Base-by-base conservation (phyloP, 2,329 filamentous ascomycete genomes). In the Domatiomyces globalis region DNA sequence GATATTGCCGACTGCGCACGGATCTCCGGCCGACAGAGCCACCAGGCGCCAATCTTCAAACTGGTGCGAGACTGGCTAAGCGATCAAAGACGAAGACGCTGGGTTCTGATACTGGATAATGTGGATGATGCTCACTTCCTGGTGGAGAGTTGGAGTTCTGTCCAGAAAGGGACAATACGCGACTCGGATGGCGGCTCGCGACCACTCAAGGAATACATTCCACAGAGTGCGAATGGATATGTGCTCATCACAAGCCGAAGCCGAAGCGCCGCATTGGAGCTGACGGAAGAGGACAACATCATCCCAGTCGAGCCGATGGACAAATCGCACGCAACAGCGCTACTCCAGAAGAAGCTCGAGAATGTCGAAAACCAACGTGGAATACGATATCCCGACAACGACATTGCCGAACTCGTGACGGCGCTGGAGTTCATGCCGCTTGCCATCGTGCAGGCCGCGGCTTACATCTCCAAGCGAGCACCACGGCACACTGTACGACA, bases 351-450 rank as follows among this genome's bases (percentile, higher is more conserved):
- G 25, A 59, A 62, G 18, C 56, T 42, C 44, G 19, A n/a, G n/a
- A n/a, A n/a, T n/a, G n/a, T n/a, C n/a, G 42, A 33, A 29, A 10
- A 18, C 44, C 8, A 25, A 47, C n/a, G n/a, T n/a, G n/a, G n/a
- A n/a, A n/a, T n/a, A 19, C 19, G 18, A 27, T 7, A 12, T n/a
- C n/a, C n/a, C n/a, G n/a, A 7, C 12, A 49, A 57, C 7, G 51
- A 55, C 10, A 51, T 50, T 0, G 51, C 63, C 1, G 56, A 63
- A 20, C 53, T 68, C 1, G 49, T 65, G 4, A 52, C 61, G 42
- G 59, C 63, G 3, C 63, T 70, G 43, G 62, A 63, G 5, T 64
- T 62, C 50, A 54, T 65, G 49, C 62, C 63, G 18, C 56, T 65
- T 20, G 62, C 62, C 1, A 61, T 65, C 7, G 52, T 44, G 4